Evolutionary conservation across 2,329 filamentous ascomycete genomes (phyloP).

Genomic region (Colletotrichum musicola): DNA sequence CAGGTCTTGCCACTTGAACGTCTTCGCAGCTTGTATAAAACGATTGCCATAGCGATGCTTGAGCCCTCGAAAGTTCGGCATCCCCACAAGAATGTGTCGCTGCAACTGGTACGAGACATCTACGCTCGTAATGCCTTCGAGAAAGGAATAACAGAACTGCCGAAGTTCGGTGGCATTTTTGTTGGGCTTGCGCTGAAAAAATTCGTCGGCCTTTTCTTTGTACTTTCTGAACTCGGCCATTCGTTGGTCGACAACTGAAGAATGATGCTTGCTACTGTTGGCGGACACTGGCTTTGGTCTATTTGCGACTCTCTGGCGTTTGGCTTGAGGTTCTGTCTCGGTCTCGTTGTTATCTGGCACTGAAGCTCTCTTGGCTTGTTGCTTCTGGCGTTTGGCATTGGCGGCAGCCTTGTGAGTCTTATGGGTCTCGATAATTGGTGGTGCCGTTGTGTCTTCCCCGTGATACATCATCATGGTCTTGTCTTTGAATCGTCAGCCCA

Average conservation of each 20-base stretch:
- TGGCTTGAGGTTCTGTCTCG: background rate
- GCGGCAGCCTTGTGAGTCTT: too few species aligned
- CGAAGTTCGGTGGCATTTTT: background rate
- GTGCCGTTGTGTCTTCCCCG: too few species aligned
- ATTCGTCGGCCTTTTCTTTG: background rate
- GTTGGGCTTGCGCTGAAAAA: background rate
- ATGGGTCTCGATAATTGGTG: too few species aligned
- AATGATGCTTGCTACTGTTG: background rate
- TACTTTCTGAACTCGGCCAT: background rate
- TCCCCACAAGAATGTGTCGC: background rate
- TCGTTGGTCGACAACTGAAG: background rate
- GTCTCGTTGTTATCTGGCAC: too few species aligned
- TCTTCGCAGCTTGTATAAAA: too few species aligned
- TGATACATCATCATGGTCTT: too few species aligned
- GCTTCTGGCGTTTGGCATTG: too few species aligned
- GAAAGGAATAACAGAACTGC: background rate
- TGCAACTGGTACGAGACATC: background rate
- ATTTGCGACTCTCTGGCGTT: background rate
- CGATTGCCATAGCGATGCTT: too few species aligned
- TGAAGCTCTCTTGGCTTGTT: too few species aligned
- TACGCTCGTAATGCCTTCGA: background rate
- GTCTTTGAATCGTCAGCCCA: too few species aligned
- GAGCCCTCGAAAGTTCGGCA: background rate
- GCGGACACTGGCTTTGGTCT: background rate
- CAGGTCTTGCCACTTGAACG: too few species aligned